Evolutionary conservation across 2,329 filamentous ascomycete species (phyloP), one percentile per base, ranked within the genome.

Genomic region (Fusarium burgessii): DNA sequence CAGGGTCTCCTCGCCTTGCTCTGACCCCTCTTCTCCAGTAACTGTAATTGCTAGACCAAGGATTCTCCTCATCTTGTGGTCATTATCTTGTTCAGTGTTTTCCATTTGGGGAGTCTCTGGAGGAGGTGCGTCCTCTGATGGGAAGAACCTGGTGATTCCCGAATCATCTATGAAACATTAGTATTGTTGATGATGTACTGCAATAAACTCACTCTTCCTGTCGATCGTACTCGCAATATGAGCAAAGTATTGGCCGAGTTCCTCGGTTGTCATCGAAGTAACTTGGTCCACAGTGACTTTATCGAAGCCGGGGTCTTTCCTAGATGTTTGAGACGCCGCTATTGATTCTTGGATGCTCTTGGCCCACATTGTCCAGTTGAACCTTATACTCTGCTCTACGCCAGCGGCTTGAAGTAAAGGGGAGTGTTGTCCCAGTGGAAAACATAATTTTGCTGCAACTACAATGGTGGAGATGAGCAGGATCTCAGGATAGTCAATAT

Each of bases 341-440:
- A 62, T 49, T 27, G 71, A 27, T 14, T 70, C 61, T 33, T 78
- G 76, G 75, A 89, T 88, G 23, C 83, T 80, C 6, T 82, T 78
- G 47, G 83, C 81, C 95, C 95, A 98, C 33, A 80, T 80, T 1
- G 80, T 69, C 95, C 95, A 98, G 77, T 95, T 84, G 59, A 98
- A 74, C 32, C 36, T 55, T 18, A 74, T 27, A 29, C 23, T 61
- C 25, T 43, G 76, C 66, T 56, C 77, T 23, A 38, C 32, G 38
- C 33, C 27, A 23, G 51, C 54, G n/a, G 42, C 49, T 32, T 50
- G 51, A 25, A 75, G 55, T 20, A 83, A 84, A 38, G 77, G 79
- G 11, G 86, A 87, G 71, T 84, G 75, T 25, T 83, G 82, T 74
- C 93, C 89, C 46, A 97, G 89, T 0, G 95, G 93, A 74, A 93